Evolutionary conservation across 495 filamentous ascomycete genomes (phyloP).

Genomic region (Penicillium cataractarum): DNA sequence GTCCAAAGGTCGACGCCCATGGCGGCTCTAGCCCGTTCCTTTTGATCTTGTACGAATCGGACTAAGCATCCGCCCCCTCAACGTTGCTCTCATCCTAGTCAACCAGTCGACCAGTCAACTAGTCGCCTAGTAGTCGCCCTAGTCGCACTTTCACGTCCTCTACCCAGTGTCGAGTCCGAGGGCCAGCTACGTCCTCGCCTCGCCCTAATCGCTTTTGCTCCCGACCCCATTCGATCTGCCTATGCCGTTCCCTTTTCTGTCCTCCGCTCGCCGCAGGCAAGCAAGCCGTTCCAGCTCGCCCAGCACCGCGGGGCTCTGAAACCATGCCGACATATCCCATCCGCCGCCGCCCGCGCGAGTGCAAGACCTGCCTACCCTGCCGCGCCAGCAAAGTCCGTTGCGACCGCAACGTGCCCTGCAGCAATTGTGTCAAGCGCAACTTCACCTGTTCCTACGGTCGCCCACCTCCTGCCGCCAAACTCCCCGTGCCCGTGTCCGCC

Average conservation of each 20-base stretch:
- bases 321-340: constrained; percentile 46
- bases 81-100: not conserved
- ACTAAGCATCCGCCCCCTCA: not conserved
- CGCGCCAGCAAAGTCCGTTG: constrained; percentile 62
- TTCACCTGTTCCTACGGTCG: constrained; percentile 73
- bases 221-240: constrained; percentile 13
- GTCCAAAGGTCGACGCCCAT: constrained; percentile 1
- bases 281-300: constrained; percentile 15
- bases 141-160: not conserved
- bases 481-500: constrained; percentile 18
- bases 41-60: constrained; percentile 4
- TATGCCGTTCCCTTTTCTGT: constrained; percentile 25
- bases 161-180: not conserved
- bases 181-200: not conserved
- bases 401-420: constrained; percentile 72
- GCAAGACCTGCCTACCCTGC: constrained; percentile 54
- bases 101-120: not conserved
- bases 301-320: constrained; percentile 24
- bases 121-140: not conserved
- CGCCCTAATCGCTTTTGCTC: not conserved
- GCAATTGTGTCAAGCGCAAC: constrained; percentile 74
- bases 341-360: constrained; percentile 51
- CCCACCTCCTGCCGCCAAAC: constrained; percentile 48
- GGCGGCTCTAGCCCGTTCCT: constrained; percentile 9
- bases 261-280: constrained; percentile 23